Conservation (phyloP, 1,284 basidiomycete species). For the Wallemia ichthyophaga region DNA sequence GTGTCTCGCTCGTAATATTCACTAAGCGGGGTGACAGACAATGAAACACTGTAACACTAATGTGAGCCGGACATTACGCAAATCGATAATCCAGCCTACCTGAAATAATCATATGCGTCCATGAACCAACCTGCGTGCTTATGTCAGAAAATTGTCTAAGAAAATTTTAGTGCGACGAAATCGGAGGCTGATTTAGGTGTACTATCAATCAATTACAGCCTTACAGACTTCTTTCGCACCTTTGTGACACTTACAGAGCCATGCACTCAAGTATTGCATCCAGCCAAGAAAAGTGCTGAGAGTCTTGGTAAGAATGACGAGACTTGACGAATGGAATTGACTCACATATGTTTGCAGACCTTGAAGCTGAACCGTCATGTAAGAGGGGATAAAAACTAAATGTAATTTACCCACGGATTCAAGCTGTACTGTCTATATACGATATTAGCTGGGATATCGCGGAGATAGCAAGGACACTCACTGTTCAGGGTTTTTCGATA, state of each 20-base stretch:
- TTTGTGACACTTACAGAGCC: neutral
- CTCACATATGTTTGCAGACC: neutral
- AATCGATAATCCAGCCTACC: neutral
- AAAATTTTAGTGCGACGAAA: too few relatives aligned
- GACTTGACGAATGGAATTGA: neutral
- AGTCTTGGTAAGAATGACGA: neutral
- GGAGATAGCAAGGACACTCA: neutral
- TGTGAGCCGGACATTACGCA: neutral
- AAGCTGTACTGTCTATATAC: neutral
- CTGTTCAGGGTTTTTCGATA: neutral
- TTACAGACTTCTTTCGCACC: too few relatives aligned
- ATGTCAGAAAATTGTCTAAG: neutral
- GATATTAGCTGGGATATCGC: too few relatives aligned
- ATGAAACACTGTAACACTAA: slow-evolving; percentile 42
- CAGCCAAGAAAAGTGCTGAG: neutral
- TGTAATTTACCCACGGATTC: neutral
- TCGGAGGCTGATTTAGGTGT: too few relatives aligned
- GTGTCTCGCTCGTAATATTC: slow-evolving; percentile 13
- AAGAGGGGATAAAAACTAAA: neutral
- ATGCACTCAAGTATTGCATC: neutral
- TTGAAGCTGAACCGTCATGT: neutral
- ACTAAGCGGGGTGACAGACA: slow-evolving; percentile 30
- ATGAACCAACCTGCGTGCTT: neutral
- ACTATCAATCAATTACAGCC: too few relatives aligned
- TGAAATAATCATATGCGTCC: slow-evolving; percentile 26